A percentile compares a stretch with the other conserved stretches of the same genome.
Conservation (phyloP, 805 yeast genomes). For the Debaryomyces hansenii region DNA sequence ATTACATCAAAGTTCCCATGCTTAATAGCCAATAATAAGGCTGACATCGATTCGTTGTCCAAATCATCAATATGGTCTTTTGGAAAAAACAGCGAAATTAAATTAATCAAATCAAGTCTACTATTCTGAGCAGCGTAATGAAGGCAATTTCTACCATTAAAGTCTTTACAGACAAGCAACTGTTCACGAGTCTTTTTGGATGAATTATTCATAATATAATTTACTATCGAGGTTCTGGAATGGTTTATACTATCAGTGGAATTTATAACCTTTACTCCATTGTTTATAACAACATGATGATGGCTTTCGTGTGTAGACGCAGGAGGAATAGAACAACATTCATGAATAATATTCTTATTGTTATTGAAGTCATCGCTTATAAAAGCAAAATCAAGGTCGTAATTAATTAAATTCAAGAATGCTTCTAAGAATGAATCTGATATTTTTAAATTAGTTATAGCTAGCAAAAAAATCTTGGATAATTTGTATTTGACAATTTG, state of each 20-base stretch:
- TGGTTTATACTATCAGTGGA: conserved; percentile 39
- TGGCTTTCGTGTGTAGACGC: conserved; percentile 29
- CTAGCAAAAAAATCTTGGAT: conserved; percentile 70
- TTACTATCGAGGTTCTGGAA: conserved; percentile 36
- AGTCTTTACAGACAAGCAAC: conserved; percentile 47
- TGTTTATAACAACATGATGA: conserved; percentile 39
- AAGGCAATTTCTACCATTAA: conserved; percentile 76
- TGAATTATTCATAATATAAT: conserved; percentile 28
- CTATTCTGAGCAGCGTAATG: conserved; percentile 78
- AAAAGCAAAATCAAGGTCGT: conserved; percentile 58
- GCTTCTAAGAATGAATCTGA: conserved; percentile 59
- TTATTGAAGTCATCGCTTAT: conserved; percentile 60
- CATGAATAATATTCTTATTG: conserved; percentile 74
- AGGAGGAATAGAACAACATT: conserved; percentile 48
- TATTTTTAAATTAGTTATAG: conserved; percentile 64
- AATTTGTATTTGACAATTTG: conserved; percentile 29
- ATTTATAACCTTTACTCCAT: conserved; percentile 41
- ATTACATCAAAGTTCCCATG: conserved; percentile 54
- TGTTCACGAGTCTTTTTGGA: conserved; percentile 14
- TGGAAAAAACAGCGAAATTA: conserved; percentile 40
- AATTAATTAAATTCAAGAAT: conserved; percentile 43
- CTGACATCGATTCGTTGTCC: conserved; percentile 79
- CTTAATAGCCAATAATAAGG: conserved; percentile 76
- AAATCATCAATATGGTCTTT: conserved; percentile 44
- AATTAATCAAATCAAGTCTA: conserved; percentile 42